Evolutionary conservation across 2,329 filamentous ascomycete genomes (phyloP), one percentile per base, ranked within the genome.

Genomic region (Tolypocladium amazonense): DNA sequence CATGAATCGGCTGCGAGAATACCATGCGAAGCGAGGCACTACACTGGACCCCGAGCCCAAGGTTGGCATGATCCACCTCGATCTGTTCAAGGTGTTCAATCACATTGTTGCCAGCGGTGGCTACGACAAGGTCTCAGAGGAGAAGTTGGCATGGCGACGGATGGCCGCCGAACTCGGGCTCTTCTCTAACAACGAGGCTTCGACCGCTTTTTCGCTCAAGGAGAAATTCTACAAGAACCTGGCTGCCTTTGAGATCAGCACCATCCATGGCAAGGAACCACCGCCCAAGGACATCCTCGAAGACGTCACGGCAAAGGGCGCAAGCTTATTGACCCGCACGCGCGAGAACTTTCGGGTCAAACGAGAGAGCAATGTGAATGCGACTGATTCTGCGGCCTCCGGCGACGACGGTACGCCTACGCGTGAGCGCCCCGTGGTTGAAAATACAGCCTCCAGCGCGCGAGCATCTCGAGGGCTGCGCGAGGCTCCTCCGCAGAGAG

Each of bases 191-290:
- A 92, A 93, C 69, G 85, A 90, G 63, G 82, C 90, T 8, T 90
- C 90, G n/a, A 85, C 91, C 61, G 91, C 90, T 18, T 96, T 95
- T 75, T 83, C 88, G 61, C 78, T 96, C 59, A 96, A 96, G 76
- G 88, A 89, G 59, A 86, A 89, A 63, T 96, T 94, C 76, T 95
- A 95, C 78, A 92, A 91, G 73, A 91, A 93, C 68, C 82, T 96
- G 53, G 88, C 88, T 15, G 91, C 92, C 1, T 96, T 89, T 73
- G 92, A 96, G 74, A 94, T 96, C 68, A 84, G 84, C 55, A 88
- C 85, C 14, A 76, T 92, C 50, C 88, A 92, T 75, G 83, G 86
- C 58, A 86, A 88, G 72, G 89, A 92, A 63, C 92, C 92, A 0
- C 92, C 92, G 20, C 90, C 91, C 7, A 91, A 89, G 66, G 90